Conservation (phyloP, 1,284 basidiomycete genomes). For the Limonomyces culmigenus region DNA sequence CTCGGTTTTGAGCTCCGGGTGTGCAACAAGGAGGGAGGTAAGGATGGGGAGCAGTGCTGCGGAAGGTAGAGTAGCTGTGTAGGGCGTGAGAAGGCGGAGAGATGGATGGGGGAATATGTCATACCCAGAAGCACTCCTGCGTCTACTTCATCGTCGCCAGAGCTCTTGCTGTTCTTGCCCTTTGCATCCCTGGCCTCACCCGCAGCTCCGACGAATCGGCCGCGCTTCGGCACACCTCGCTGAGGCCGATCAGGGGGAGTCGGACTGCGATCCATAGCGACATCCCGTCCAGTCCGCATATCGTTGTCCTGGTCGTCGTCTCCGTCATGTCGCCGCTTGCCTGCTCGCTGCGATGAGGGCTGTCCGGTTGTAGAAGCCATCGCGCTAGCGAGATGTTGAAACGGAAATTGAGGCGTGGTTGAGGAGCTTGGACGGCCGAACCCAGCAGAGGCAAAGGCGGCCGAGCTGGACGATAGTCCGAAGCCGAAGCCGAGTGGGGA, state of each 20-base stretch:
- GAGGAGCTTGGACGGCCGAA: background rate
- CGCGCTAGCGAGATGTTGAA: background rate
- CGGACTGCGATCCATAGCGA: conserved; percentile 66
- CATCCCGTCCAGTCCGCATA: conserved; percentile 27
- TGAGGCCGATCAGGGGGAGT: conserved; percentile 62
- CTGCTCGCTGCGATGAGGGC: conserved; percentile 13
- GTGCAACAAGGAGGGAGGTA: conserved; percentile 39
- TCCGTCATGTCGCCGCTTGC: conserved; percentile 49
- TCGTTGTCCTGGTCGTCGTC: conserved; percentile 20
- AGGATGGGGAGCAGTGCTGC: conserved; percentile 58
- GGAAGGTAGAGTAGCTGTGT: conserved; percentile 49
- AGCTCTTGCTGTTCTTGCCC: too few species aligned
- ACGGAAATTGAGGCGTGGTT: background rate
- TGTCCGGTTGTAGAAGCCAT: too few species aligned
- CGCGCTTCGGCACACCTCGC: conserved; percentile 47
- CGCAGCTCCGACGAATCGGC: conserved; percentile 28
- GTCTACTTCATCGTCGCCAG: too few species aligned
- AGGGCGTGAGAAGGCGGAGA: too few species aligned
- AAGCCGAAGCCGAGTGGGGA: conserved; percentile 12
- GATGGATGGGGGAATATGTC: too few species aligned
- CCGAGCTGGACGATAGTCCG: conserved; percentile 5
- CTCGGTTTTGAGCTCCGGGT: conserved; percentile 50
- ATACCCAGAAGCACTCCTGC: too few species aligned
- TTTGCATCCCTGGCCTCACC: too few species aligned
- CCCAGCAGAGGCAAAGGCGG: background rate